Evolutionary conservation across 805 yeast species (phyloP), one percentile per base, ranked within the genome.

Genomic region (Barnettozyma salicaria): DNA sequence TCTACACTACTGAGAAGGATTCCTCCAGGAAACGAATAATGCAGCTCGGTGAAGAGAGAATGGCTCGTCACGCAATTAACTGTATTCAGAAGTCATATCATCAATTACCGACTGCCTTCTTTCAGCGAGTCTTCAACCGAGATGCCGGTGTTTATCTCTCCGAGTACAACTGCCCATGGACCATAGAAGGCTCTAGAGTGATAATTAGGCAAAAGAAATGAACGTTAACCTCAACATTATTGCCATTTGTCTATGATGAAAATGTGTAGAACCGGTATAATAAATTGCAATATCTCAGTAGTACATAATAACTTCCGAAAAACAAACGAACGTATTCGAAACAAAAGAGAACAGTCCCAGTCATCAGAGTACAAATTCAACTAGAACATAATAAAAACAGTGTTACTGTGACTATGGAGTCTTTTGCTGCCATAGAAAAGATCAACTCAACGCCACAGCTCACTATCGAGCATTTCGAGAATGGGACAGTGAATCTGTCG

Each of bases 11-110:
- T 13, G 53, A 49, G 21, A 33, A 24, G 17, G 50, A 48, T 28
- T 20, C 35, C 3, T 30, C 48, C 0, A 37, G 37, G 21, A 35
- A 37, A 6, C 42, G 44, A 16, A 52, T 74, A 6, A 72, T 75
- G 78, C 41, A 55, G 13, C 59, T 64, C 41, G 78, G 79, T 1
- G 42, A 61, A 5, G 36, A 50, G 1, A 32, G 32, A 7, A 61
- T 74, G 52, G 34, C 62, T 3, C 32, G 39, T 5, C 47, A 51
- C 24, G 65, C 72, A 34, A 49, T 65, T 4, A 38, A 41, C 16
- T 54, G 62, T 26, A 50, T 74, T 7, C 46, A 48, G 11, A 47
- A 36, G 18, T 53, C 77, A 2, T 76, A 68, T 43, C 72, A 64
- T 48, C 61, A 52, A 27, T 29, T 55, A 17, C 51, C 57, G 3